Conservation (phyloP, 305 asterid species). For the Ilex paraguariensis region DNA sequence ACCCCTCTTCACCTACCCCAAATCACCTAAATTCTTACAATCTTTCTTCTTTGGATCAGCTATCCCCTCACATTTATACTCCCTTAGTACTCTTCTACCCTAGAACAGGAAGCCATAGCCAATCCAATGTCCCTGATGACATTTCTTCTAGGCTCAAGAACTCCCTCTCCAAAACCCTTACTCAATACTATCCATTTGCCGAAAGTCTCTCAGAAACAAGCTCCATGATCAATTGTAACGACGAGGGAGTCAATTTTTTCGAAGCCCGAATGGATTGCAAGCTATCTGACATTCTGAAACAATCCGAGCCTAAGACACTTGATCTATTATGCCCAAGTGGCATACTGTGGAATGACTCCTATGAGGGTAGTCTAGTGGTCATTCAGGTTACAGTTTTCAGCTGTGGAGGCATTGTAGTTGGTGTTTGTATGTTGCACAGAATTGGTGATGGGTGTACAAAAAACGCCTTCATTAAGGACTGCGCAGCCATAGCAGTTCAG, state of each 20-base stretch:
- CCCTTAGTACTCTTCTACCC: slow-evolving; percentile 35
- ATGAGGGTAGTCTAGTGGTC: background rate
- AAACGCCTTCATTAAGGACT: slow-evolving; percentile 18
- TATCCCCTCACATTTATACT: slow-evolving; percentile 25
- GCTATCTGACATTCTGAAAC: slow-evolving; percentile 5
- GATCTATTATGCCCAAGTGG: slow-evolving; percentile 20
- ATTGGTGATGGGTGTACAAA: slow-evolving; percentile 23
- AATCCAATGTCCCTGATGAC: slow-evolving; percentile 3
- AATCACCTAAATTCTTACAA: slow-evolving; percentile 17
- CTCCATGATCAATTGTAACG: slow-evolving; percentile 28
- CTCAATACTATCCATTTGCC: slow-evolving; percentile 34
- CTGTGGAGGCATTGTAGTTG: slow-evolving; percentile 43
- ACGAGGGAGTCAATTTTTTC: slow-evolving; percentile 27
- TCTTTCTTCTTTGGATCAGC: slow-evolving; percentile 29
- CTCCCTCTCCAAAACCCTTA: slow-evolving; percentile 20
- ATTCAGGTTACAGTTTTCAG: slow-evolving; percentile 31
- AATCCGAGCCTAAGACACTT: slow-evolving; percentile 8
- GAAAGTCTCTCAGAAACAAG: slow-evolving; percentile 19
- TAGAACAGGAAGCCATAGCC: background rate
- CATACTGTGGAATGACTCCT: slow-evolving; percentile 1
- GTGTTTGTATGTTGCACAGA: slow-evolving; percentile 26
- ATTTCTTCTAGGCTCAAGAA: slow-evolving; percentile 14
- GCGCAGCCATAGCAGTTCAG: slow-evolving; percentile 27
- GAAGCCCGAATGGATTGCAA: no score
- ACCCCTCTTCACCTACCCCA: slow-evolving; percentile 45